Evolutionary conservation across 2,329 filamentous ascomycete species (phyloP).

Genomic region (Hymenoscyphus scutula): DNA sequence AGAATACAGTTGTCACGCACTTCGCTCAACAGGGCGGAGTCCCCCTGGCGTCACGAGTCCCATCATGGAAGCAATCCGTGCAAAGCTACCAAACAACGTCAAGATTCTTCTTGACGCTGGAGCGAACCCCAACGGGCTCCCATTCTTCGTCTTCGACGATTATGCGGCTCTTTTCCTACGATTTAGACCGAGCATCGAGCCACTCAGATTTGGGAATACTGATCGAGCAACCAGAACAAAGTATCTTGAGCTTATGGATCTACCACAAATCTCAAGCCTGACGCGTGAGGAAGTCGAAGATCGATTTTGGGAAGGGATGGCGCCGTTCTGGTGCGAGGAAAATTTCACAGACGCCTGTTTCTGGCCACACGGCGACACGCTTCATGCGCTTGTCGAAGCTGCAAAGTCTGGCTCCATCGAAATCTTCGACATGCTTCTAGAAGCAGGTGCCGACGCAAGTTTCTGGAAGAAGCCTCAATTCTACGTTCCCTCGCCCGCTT

Average conservation of each 20-base stretch:
- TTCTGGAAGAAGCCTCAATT: constrained; percentile 15
- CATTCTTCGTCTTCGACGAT: constrained; percentile 16
- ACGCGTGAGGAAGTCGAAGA: constrained; percentile 25
- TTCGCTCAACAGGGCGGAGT: constrained; percentile 7
- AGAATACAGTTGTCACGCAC: constrained; percentile 8
- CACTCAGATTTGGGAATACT: neutral
- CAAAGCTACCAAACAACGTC: constrained; percentile 16
- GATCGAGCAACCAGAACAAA: constrained; percentile 16
- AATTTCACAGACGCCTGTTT: constrained; percentile 16
- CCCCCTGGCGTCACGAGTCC: constrained; percentile 19
- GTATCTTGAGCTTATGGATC: constrained; percentile 16
- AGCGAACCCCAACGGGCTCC: constrained; percentile 21
- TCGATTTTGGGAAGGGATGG: constrained; percentile 17
- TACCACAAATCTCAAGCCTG: constrained; percentile 20
- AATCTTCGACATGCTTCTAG: constrained; percentile 22
- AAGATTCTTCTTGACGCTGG: constrained; percentile 14
- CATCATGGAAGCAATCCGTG: constrained; percentile 25
- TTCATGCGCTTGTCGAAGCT: constrained; percentile 21
- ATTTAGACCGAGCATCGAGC: constrained; percentile 19
- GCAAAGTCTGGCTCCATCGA: constrained; percentile 19
- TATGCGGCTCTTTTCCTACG: constrained; percentile 23
- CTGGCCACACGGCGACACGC: constrained; percentile 16
- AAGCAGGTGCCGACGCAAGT: constrained; percentile 14
- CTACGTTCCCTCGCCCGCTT: constrained; percentile 15
- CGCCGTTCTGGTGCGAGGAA: constrained; percentile 24